Percentiles rank a stretch among this genome's conserved stretches.
Conservation (phyloP, 202 grass and related monocot genomes). For the Schoenoplectus triqueter region DNA sequence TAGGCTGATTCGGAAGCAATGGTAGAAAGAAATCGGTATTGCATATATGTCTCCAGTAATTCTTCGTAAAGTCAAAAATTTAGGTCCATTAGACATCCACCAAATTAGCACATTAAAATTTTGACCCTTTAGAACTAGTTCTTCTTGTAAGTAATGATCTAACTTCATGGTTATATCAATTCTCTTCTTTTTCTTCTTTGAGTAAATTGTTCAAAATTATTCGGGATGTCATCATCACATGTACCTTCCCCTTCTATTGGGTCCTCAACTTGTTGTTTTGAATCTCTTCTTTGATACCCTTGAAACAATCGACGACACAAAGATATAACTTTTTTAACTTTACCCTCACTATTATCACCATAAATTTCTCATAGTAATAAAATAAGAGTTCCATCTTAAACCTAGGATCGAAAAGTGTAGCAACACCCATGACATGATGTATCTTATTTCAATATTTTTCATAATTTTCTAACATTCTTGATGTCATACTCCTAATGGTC, state of each 20-base stretch:
- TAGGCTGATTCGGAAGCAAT: too few relatives aligned
- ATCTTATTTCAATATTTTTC: neutral
- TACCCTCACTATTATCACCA: neutral
- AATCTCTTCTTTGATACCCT: neutral
- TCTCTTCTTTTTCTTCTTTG: too few relatives aligned
- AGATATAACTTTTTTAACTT: too few relatives aligned
- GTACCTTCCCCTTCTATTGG: neutral
- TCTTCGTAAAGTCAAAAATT: neutral
- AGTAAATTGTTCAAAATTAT: too few relatives aligned
- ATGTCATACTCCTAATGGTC: neutral
- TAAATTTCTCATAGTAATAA: neutral
- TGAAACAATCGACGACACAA: neutral
- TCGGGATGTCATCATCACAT: too few relatives aligned
- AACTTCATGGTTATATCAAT: too few relatives aligned
- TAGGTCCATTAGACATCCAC: constrained; percentile 10
- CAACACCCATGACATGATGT: constrained; percentile 26
- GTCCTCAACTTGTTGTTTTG: neutral
- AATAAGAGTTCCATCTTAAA: constrained; percentile 12
- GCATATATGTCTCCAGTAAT: too few relatives aligned
- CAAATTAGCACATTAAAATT: constrained; percentile 20
- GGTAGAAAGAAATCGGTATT: too few relatives aligned
- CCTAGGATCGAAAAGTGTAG: constrained; percentile 16
- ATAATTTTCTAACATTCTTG: constrained; percentile 3
- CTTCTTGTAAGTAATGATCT: too few relatives aligned
- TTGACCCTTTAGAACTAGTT: too few relatives aligned